A percentile compares a stretch with the other conserved stretches of the same genome.
These are phyloP conservation scores for Colletotrichum melonis DNA, from an alignment of 2,329 filamentous ascomycete species.

Conservation along the genomic window DNA sequence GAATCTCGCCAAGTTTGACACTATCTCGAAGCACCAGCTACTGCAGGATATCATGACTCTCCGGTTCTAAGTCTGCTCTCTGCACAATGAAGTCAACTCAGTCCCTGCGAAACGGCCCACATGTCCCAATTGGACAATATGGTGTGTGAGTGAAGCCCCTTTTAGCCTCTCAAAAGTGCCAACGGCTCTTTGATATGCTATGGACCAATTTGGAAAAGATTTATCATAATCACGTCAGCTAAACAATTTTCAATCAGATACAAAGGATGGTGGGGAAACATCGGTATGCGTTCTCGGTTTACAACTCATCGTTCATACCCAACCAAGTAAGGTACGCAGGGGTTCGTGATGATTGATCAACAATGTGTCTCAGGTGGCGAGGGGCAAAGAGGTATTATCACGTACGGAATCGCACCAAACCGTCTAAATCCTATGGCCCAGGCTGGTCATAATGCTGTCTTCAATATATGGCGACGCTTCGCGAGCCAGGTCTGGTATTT, in stretches of 20 bases:
- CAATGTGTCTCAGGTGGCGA: conserved; percentile 55
- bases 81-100: not conserved
- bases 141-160: not conserved
- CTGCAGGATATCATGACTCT: too few relatives aligned
- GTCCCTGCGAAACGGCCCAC: not conserved
- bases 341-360: not conserved
- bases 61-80: too few relatives aligned
- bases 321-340: not conserved
- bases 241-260: not conserved
- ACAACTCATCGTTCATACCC: not conserved
- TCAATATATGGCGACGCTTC: conserved; percentile 93
- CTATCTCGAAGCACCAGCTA: too few relatives aligned
- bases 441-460: conserved; percentile 73
- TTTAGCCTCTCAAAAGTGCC: too few relatives aligned
- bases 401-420: conserved; percentile 86
- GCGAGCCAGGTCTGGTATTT: conserved; percentile 90
- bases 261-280: conserved; percentile 2
- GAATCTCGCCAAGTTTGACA: too few relatives aligned
- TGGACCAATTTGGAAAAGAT: too few relatives aligned
- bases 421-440: conserved; percentile 89
- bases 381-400: conserved; percentile 72
- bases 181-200: too few relatives aligned
- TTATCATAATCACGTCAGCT: not conserved
- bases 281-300: not conserved
- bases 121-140: not conserved